Conservation (phyloP, 176 grass and related monocot species). For the Leersia perrieri region DNA sequence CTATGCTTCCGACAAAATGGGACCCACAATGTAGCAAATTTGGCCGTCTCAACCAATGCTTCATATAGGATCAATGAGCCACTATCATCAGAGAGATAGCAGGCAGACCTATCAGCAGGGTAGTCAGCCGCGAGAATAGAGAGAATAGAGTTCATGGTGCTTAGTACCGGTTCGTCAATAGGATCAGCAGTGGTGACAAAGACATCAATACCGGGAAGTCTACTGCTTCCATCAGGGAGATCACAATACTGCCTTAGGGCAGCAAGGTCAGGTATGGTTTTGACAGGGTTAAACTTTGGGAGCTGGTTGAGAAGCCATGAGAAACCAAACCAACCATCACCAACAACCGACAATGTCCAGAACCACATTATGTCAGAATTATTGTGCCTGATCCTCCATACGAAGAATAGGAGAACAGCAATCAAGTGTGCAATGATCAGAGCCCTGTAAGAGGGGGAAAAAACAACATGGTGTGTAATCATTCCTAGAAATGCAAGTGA, state of each 20-base stretch:
- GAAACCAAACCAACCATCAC: conserved; percentile 20
- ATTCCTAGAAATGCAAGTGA: not conserved
- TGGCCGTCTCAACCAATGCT: conserved; percentile 12
- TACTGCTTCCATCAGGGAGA: not conserved
- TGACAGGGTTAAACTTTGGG: conserved; percentile 18
- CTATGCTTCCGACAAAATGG: conserved; percentile 26
- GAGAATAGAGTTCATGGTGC: conserved; percentile 30
- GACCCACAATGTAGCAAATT: conserved; percentile 24
- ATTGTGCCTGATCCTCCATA: conserved; percentile 17
- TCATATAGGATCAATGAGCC: not conserved
- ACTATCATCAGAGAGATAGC: conserved; percentile 32
- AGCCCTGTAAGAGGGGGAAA: not conserved
- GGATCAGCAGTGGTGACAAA: conserved; percentile 30
- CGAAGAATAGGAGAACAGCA: conserved; percentile 19
- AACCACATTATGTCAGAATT: conserved; percentile 23
- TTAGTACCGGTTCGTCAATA: conserved; percentile 10
- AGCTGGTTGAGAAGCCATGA: conserved; percentile 36
- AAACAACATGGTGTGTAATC: not conserved
- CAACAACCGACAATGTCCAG: conserved; percentile 3
- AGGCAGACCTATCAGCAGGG: not conserved
- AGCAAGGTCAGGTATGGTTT: not conserved
- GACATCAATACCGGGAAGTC: conserved; percentile 19
- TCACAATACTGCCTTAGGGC: not conserved
- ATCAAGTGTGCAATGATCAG: conserved; percentile 17
- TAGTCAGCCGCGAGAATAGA: conserved; percentile 28